Base-by-base conservation (phyloP, 331 rosid genomes). In the Cydonia oblonga region DNA sequence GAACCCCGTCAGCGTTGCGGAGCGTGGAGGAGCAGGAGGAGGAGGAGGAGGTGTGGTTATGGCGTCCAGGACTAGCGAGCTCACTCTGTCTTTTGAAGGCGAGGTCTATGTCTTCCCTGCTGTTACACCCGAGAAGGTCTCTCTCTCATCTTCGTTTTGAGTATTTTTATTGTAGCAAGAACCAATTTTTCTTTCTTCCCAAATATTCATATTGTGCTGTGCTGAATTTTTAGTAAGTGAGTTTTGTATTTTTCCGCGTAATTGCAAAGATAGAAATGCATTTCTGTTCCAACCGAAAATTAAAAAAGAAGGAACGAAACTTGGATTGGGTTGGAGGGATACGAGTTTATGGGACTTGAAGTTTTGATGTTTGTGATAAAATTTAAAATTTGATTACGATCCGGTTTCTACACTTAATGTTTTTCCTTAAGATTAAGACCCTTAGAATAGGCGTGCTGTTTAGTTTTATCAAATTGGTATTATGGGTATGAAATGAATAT, bases 91-190 rank as follows among this genome's bases (percentile, higher is more conserved):
- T 68, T 93, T 91, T 16, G 98, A 93, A 72, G 98, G 98, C 20
- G 96, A 93, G 87, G 98, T 93, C 79, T 93, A 87, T 58, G 98
- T 93, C 58, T 93, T 93, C 73, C 97, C 97, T 10, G 87, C 91
- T 28, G 97, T 91, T 70, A 89, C 97, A n/a, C 92, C 89, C 23
- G 91, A 91, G 76, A 91, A 91, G 96, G 98, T 93, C n/a, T 2
- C 29, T 19, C 29, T 23, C 5, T 7, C n/a, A 1, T 68, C n/a
- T 53, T 7, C 26, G 13, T 53, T 18, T 56, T 60, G 20, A 66
- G 38, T 64, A 33, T 16, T 38, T 38, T 64, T 32, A 63, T 29
- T 63, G 15, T 9, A 19, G 23, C 6, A 30, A 63, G 24, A 32
- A 63, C 7, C 46, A 24, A 3, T 24, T 19, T 54, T 25, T 24